Percentiles rank a stretch among this genome's conserved stretches.
These are phyloP conservation scores for Saturnispora diversa DNA, from an alignment of 805 yeast species.

Conservation along the genomic window DNA sequence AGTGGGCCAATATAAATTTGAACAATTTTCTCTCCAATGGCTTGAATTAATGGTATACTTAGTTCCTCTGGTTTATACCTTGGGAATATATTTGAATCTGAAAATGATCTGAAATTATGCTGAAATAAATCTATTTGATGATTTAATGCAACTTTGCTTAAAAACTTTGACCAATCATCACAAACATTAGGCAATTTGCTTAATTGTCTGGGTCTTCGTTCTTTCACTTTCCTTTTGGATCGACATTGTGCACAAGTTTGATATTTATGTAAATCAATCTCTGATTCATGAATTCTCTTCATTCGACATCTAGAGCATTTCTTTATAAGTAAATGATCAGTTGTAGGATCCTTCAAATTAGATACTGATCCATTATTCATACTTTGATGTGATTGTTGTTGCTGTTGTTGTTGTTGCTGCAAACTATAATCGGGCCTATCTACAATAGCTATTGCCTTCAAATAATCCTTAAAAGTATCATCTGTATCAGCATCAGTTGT, in stretches of 20 bases:
- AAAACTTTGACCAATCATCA: conserved; percentile 29
- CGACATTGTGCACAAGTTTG: conserved; percentile 37
- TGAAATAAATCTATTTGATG: conserved; percentile 30
- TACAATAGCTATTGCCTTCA: conserved; percentile 13
- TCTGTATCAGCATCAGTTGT: conserved; percentile 5
- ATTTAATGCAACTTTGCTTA: conserved; percentile 31
- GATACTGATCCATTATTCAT: not conserved
- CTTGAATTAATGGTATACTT: conserved; percentile 27
- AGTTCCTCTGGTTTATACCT: conserved; percentile 30
- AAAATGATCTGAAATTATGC: conserved; percentile 29
- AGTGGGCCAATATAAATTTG: conserved; percentile 34
- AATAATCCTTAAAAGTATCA: conserved; percentile 16
- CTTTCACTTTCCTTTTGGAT: conserved; percentile 32
- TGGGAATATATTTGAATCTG: conserved; percentile 28
- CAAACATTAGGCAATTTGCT: conserved; percentile 30
- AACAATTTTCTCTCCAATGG: conserved; percentile 30
- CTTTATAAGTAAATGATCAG: conserved; percentile 18
- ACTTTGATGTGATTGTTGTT: not conserved
- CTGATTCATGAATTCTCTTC: conserved; percentile 30
- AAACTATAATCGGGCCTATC: not conserved
- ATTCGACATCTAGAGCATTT: conserved; percentile 40
- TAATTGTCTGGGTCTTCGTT: conserved; percentile 23
- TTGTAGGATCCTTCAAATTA: not conserved
- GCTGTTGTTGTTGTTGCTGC: conserved; percentile 13
- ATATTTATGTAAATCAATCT: conserved; percentile 30